phyloP scores from a whole-genome alignment of 305 asterid genomes.

The Solanum chacoense region DNA sequence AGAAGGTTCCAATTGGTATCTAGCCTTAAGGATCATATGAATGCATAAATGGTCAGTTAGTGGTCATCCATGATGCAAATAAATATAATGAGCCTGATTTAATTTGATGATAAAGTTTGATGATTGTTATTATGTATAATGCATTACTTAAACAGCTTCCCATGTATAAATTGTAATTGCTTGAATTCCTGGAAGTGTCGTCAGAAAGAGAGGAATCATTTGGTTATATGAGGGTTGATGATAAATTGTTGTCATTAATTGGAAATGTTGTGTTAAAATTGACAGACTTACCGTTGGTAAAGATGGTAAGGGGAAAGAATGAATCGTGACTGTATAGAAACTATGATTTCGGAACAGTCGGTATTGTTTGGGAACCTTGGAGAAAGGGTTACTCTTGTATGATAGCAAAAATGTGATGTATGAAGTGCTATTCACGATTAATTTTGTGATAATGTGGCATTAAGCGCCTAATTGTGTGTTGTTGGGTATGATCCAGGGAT shows the following conservation, averaged over 20 bases:
- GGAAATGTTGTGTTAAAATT: neutral
- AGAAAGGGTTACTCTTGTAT: neutral
- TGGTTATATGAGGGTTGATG: neutral
- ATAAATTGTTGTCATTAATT: neutral
- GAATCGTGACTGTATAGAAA: neutral
- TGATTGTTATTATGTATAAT: neutral
- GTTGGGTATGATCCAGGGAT: neutral
- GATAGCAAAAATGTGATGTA: neutral
- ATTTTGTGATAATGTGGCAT: neutral
- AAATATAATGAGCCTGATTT: no score
- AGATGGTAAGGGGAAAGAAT: neutral
- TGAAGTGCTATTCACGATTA: neutral
- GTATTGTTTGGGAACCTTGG: neutral
- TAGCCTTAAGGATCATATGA: neutral
- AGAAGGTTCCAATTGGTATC: neutral
- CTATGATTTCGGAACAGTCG: neutral
- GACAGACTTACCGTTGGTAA: neutral
- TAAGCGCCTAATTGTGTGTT: neutral
- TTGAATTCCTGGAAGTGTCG: neutral
- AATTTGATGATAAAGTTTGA: no score
- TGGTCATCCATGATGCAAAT: neutral
- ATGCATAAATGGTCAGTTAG: neutral
- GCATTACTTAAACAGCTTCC: neutral
- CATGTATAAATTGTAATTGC: neutral
- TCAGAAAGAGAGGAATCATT: neutral